Base-by-base conservation (phyloP, 257 asterid species). In the Solanum paucissectum region DNA sequence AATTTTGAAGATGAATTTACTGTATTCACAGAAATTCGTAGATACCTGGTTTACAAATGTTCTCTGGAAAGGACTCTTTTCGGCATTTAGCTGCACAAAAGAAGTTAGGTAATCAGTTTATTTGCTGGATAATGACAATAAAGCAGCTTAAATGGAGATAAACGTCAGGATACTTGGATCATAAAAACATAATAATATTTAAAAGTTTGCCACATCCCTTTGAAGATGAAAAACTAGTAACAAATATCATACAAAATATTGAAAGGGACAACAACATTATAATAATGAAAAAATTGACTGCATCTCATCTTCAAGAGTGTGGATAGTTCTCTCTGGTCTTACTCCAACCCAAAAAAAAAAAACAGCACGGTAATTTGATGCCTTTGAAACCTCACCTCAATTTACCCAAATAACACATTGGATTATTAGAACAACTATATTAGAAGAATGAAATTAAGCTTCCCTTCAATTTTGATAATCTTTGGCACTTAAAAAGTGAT, bases 41-140 rank as follows among this genome's bases (percentile, higher is more conserved):
- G 33, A 83, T 94, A 95, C 99, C 99, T 96, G 99, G 92, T 94
- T 95, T 87, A 95, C 98, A 90, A 94, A 96, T 87, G 96, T 94
- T 88, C 98, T 91, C 89, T 93, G 99, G 92, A 93, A 96, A 90
- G 98, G 98, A 89, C 99, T 96, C 90, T 92, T 96, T 87, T 94
- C 98, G 74, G 90, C 95, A 87, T 94, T 96, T 91, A 96, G 92
- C 99, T 96, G 98, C 91, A 69, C 91, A 74, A 76, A 88, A 86
- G 88, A 87, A 74, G 82, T 42, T 82, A 75, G 38, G 86, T 40
- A n/a, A 75, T 90, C 36, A 91, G 90, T 86, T 44, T 84, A 91
- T 87, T 38, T 79, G 88, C 55, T 86, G 36, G 33, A 46, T 36
- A 46, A 86, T 23, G n/a, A 86, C 25, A 73, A 21, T 86, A 86